Conservation (phyloP, 495 filamentous ascomycete genomes). For the Podospora pseudoanserina region DNA sequence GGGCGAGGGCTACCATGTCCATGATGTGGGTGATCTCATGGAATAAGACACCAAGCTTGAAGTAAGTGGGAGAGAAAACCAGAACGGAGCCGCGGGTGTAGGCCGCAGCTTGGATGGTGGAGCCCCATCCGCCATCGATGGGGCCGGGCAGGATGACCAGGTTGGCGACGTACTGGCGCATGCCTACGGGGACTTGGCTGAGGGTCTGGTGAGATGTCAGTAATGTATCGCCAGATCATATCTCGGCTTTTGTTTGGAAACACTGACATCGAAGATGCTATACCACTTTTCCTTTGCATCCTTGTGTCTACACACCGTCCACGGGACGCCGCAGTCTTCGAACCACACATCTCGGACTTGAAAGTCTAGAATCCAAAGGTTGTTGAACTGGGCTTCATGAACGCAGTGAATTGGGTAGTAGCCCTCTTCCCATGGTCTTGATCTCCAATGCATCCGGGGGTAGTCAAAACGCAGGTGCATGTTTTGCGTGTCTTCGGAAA, state of each 20-base stretch:
- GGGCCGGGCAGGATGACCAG: constrained; percentile 15
- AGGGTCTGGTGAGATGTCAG: constrained; percentile 16
- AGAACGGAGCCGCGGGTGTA: constrained; percentile 19
- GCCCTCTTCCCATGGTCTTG: constrained; percentile 12
- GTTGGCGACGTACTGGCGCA: constrained; percentile 24
- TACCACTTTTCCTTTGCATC: constrained; percentile 13
- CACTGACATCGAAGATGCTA: constrained; percentile 19
- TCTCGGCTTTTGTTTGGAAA: neutral
- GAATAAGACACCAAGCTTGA: constrained; percentile 24
- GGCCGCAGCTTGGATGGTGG: constrained; percentile 8
- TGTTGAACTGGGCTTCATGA: constrained; percentile 16
- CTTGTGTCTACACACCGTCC: constrained; percentile 26
- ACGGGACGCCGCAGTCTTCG: constrained; percentile 21
- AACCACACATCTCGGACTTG: constrained; percentile 21
- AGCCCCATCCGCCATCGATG: neutral
- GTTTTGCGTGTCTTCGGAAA: constrained; percentile 18
- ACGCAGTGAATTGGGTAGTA: constrained; percentile 20
- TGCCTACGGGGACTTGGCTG: constrained; percentile 25
- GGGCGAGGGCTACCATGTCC: constrained; percentile 16
- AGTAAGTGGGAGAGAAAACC: constrained; percentile 15
- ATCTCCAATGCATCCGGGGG: neutral
- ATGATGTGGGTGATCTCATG: constrained; percentile 29
- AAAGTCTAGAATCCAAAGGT: constrained; percentile 16
- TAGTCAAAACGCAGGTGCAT: constrained; percentile 11
- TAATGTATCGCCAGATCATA: neutral